phyloP scores from a whole-genome alignment of 495 filamentous ascomycete species.

The Neohortaea acidophila region DNA sequence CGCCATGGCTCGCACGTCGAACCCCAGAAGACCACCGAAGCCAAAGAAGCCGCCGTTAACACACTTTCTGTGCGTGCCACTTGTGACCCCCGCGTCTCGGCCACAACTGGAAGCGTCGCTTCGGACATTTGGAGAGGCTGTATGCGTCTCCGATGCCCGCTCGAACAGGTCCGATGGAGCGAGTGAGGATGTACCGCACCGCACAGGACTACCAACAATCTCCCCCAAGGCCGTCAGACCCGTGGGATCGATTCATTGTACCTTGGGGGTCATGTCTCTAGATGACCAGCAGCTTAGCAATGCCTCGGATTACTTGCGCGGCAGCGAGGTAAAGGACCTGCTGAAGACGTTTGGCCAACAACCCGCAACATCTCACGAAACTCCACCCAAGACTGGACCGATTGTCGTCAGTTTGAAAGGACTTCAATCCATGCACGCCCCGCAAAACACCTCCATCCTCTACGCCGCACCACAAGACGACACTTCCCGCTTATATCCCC shows the following conservation, averaged over 20 bases:
- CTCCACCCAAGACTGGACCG: slow-evolving; percentile 3
- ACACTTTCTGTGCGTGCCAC: slow-evolving; percentile 78
- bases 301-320: slow-evolving; percentile 40
- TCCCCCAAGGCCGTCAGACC: slow-evolving; percentile 56
- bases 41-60: slow-evolving; percentile 42
- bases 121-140: slow-evolving; percentile 42
- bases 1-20: slow-evolving; percentile 8
- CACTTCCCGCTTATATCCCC: slow-evolving; percentile 39
- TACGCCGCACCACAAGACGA: slow-evolving; percentile 43
- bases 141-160: too few species aligned
- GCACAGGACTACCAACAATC: slow-evolving; percentile 17
- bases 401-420: slow-evolving; percentile 19
- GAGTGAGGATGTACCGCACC: too few species aligned
- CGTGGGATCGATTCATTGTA: slow-evolving; percentile 67
- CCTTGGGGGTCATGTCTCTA: slow-evolving; percentile 76
- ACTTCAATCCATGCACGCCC: slow-evolving; percentile 26
- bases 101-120: slow-evolving; percentile 48
- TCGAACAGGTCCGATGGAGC: too few species aligned
- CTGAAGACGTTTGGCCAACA: slow-evolving; percentile 23
- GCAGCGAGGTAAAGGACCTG: slow-evolving; percentile 38
- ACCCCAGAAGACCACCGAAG: not conserved
- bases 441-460: slow-evolving; percentile 35
- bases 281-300: slow-evolving; percentile 39
- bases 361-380: not conserved
- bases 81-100: slow-evolving; percentile 46